phyloP scores from a whole-genome alignment of 331 rosid genomes.

The Cydonia oblonga region DNA sequence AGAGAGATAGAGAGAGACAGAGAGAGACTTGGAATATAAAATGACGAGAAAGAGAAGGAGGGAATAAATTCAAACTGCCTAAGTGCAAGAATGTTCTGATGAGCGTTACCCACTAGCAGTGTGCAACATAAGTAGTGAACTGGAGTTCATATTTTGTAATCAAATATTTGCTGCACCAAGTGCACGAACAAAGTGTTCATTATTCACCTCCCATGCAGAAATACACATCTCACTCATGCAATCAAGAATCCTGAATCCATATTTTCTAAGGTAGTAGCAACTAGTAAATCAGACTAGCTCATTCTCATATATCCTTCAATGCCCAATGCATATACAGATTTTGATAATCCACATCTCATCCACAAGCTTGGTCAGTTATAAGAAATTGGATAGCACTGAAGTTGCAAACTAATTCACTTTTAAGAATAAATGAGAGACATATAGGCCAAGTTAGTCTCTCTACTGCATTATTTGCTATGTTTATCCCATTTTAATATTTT shows the following conservation, averaged over 20 bases:
- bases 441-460: neutral
- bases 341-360: neutral
- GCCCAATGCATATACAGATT: neutral
- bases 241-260: neutral
- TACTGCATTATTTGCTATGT: neutral
- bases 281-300: neutral
- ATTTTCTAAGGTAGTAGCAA: neutral
- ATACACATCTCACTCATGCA: neutral
- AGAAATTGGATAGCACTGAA: neutral
- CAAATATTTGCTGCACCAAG: neutral
- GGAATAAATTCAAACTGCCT: neutral
- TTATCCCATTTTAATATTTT: neutral
- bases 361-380: conserved; percentile 1
- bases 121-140: neutral
- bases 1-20: neutral
- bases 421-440: neutral
- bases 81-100: neutral
- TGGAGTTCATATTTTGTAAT: neutral
- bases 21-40: neutral
- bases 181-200: neutral
- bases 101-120: neutral
- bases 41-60: neutral
- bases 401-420: neutral
- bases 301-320: neutral
- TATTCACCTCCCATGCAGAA: neutral